These are phyloP conservation scores for Scenedesmus sp. DNA, from an alignment of 163 green algal species.

Conservation along the genomic window DNA sequence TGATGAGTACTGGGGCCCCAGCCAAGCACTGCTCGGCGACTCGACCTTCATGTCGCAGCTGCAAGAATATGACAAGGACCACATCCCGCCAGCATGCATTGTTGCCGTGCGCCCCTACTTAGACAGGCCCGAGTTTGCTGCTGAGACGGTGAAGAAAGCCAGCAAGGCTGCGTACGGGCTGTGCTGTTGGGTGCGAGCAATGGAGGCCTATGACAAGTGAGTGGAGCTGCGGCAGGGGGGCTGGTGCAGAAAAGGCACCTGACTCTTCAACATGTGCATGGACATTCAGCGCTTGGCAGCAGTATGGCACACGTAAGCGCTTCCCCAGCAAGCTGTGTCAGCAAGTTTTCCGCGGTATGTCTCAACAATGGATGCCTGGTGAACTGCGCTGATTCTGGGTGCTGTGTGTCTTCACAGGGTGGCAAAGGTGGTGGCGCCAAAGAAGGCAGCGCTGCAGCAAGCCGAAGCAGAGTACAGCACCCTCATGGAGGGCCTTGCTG, in stretches of 20 bases:
- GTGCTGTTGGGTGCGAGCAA: conserved; percentile 85
- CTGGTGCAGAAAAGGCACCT: conserved; percentile 27
- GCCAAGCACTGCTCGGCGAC: conserved; percentile 54
- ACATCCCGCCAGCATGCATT: conserved; percentile 74
- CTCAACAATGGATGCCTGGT: too few relatives aligned
- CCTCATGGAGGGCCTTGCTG: conserved; percentile 69
- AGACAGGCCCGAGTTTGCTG: conserved; percentile 80
- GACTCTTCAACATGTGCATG: neutral
- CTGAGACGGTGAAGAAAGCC: conserved; percentile 64
- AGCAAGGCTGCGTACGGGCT: conserved; percentile 80
- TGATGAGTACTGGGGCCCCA: conserved; percentile 82
- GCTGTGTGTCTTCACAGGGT: conserved; percentile 50
- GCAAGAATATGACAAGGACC: conserved; percentile 81
- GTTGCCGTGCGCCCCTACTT: conserved; percentile 79
- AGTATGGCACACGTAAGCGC: too few relatives aligned
- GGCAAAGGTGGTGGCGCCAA: conserved; percentile 72
- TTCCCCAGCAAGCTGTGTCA: neutral
- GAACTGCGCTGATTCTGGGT: neutral
- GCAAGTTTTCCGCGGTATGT: neutral
- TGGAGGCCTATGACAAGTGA: conserved; percentile 86
- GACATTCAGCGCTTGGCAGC: too few relatives aligned
- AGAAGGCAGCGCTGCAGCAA: conserved; percentile 69
- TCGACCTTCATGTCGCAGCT: conserved; percentile 57
- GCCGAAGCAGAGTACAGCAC: conserved; percentile 65
- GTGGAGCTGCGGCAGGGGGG: neutral